phyloP scores from a whole-genome alignment of 805 yeast genomes.

The Suhomyces kilbournensis region DNA sequence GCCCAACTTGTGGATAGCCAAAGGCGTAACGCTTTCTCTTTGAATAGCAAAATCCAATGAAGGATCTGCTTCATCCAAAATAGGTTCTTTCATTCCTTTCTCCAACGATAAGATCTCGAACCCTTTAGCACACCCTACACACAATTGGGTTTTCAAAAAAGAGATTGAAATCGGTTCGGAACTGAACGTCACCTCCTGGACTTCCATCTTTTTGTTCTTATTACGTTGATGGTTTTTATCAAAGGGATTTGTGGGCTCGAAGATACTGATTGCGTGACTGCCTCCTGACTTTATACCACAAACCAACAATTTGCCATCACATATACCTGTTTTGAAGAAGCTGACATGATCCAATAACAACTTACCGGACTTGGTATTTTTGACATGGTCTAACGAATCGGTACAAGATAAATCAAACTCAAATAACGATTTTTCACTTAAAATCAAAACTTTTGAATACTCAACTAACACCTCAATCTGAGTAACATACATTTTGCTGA shows the following conservation, averaged over 20 bases:
- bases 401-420: slow-evolving; percentile 65
- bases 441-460: slow-evolving; percentile 74
- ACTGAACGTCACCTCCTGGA: slow-evolving; percentile 73
- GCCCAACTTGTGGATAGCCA: slow-evolving; percentile 87
- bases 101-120: slow-evolving; percentile 90
- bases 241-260: slow-evolving; percentile 83
- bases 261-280: slow-evolving; percentile 75
- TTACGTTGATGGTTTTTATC: slow-evolving; percentile 56
- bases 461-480: slow-evolving; percentile 92
- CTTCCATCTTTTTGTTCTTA: slow-evolving; percentile 54
- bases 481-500: slow-evolving; percentile 71
- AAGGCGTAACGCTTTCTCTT: slow-evolving; percentile 75
- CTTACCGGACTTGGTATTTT: slow-evolving; percentile 63
- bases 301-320: slow-evolving; percentile 82
- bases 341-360: slow-evolving; percentile 84
- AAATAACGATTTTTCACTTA: slow-evolving; percentile 77
- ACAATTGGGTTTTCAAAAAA: slow-evolving; percentile 80
- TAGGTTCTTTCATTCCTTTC: slow-evolving; percentile 80
- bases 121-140: slow-evolving; percentile 95
- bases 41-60: slow-evolving; percentile 90
- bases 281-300: slow-evolving; percentile 86
- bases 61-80: slow-evolving; percentile 97
- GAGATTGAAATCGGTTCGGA: slow-evolving; percentile 92
- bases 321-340: slow-evolving; percentile 89
- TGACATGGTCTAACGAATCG: slow-evolving; percentile 46